These are phyloP conservation scores for Allium cepa DNA, from an alignment of 106 monocot species.

Conservation along the genomic window DNA sequence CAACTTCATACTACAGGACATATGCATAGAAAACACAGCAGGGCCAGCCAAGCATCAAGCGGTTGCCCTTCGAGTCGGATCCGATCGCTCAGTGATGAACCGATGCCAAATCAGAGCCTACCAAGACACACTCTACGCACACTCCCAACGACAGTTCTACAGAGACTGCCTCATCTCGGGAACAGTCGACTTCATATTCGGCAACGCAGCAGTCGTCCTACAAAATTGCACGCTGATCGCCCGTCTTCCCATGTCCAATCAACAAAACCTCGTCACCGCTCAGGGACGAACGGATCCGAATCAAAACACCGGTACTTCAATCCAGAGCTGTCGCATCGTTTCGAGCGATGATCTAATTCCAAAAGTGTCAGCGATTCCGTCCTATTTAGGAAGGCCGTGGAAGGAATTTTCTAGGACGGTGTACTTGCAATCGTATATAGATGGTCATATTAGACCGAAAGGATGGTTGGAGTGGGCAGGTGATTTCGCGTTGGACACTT, in stretches of 20 bases:
- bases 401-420: slow-evolving; percentile 60
- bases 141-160: slow-evolving; percentile 31
- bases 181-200: slow-evolving; percentile 78
- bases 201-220: slow-evolving; percentile 73
- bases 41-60: neutral
- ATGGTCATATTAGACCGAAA: slow-evolving; percentile 20
- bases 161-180: slow-evolving; percentile 62
- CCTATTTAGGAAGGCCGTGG: slow-evolving; percentile 78
- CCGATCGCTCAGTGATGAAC: neutral
- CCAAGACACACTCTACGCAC: slow-evolving; percentile 1
- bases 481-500: slow-evolving; percentile 46
- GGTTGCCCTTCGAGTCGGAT: neutral
- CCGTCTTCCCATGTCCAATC: slow-evolving; percentile 41
- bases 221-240: slow-evolving; percentile 51
- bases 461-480: slow-evolving; percentile 77
- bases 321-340: slow-evolving; percentile 65
- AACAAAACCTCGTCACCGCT: slow-evolving; percentile 82
- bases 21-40: neutral
- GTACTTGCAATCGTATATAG: slow-evolving; percentile 61
- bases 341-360: slow-evolving; percentile 23
- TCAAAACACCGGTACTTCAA: slow-evolving; percentile 69
- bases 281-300: slow-evolving; percentile 63
- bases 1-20: neutral
- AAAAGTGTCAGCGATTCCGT: slow-evolving; percentile 6
- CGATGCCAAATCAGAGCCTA: neutral